Conservation (phyloP, 306 rosid genomes). For the Dalbergia cultrata region DNA sequence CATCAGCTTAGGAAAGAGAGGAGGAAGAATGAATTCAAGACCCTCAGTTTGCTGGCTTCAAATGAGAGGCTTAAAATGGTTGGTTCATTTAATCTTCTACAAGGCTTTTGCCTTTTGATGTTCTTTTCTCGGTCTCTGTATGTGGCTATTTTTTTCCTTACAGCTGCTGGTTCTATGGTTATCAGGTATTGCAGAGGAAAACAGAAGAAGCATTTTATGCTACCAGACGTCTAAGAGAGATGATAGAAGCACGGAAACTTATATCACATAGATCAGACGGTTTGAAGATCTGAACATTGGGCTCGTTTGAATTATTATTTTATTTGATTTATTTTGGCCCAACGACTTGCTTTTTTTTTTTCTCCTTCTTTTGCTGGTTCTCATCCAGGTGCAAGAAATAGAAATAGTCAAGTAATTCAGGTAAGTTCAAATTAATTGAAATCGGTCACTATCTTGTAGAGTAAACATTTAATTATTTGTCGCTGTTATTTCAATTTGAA, state of each 20-base stretch:
- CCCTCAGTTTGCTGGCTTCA: conserved; percentile 68
- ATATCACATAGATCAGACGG: conserved; percentile 63
- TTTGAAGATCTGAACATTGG: conserved; percentile 40
- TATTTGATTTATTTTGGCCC: conserved; percentile 11
- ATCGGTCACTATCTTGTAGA: conserved; percentile 22
- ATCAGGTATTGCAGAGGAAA: conserved; percentile 92
- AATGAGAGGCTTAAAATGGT: conserved; percentile 85
- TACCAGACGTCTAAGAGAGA: conserved; percentile 68
- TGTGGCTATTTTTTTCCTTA: conserved; percentile 22
- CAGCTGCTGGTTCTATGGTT: conserved; percentile 23
- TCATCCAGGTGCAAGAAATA: conserved; percentile 68
- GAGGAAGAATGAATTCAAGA: conserved; percentile 68
- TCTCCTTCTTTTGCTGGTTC: conserved; percentile 26
- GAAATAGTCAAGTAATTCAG: conserved; percentile 59
- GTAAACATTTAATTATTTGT: neutral
- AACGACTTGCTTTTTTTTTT: conserved; percentile 1
- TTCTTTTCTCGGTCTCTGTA: neutral
- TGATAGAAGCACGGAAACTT: conserved; percentile 75
- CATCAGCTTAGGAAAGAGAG: conserved; percentile 82
- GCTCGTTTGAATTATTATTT: conserved; percentile 27
- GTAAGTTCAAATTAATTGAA: conserved; percentile 57
- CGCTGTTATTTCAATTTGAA: conserved; percentile 13
- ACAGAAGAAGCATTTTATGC: conserved; percentile 80
- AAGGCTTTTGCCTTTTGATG: neutral
- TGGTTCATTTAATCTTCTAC: conserved; percentile 23